Conservation (phyloP, 768 basidiomycete genomes). For the Mycena vulgaris region DNA sequence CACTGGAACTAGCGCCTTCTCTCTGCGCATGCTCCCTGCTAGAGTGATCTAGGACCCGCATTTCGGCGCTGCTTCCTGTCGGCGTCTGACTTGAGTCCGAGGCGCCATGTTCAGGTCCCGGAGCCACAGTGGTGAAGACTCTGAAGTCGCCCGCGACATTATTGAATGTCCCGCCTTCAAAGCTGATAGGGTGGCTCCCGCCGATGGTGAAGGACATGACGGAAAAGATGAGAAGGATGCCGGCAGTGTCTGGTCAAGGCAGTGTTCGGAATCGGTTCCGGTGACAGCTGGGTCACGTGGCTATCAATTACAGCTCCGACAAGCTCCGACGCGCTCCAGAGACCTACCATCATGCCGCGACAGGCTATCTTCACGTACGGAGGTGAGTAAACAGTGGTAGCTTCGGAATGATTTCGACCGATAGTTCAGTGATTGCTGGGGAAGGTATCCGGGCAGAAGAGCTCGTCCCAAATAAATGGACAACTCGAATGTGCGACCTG, state of each 20-base stretch:
- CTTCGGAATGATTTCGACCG: neutral
- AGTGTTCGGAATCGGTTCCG: too few relatives aligned
- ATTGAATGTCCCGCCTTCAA: constrained; percentile 10
- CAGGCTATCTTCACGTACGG: constrained; percentile 1
- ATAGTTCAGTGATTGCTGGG: constrained; percentile 10
- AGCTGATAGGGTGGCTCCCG: neutral
- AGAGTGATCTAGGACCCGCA: too few relatives aligned
- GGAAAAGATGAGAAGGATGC: too few relatives aligned
- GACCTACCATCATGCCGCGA: neutral
- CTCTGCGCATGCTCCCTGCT: too few relatives aligned
- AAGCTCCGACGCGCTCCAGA: too few relatives aligned
- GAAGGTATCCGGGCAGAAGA: neutral
- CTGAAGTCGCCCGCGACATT: constrained; percentile 7
- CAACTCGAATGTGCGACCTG: constrained; percentile 26
- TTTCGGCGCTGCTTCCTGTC: too few relatives aligned
- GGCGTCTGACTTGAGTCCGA: neutral
- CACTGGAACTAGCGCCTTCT: too few relatives aligned
- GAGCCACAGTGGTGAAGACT: neutral
- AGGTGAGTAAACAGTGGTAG: neutral
- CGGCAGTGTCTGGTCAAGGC: too few relatives aligned
- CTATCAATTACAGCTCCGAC: too few relatives aligned
- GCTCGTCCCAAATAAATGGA: neutral
- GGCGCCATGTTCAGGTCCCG: neutral
- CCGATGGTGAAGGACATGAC: constrained; percentile 5
- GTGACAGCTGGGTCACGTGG: too few relatives aligned